These are phyloP conservation scores for button mushroom (Agaricus bisporus) DNA, from an alignment of 768 basidiomycete species.

Conservation along the genomic window DNA sequence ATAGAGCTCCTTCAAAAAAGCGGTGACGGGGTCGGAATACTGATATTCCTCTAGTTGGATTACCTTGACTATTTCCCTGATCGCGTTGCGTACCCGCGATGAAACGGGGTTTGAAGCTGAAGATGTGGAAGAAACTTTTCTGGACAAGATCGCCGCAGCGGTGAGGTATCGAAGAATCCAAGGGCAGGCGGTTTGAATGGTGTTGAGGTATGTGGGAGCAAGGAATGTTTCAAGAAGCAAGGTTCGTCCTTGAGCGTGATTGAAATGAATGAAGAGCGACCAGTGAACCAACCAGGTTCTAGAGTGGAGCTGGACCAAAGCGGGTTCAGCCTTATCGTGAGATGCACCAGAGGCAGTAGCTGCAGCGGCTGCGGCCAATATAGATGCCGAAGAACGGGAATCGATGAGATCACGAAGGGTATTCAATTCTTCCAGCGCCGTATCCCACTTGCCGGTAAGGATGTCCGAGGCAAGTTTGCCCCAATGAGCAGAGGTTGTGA, in stretches of 20 bases:
- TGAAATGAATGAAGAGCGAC: slow-evolving; percentile 98
- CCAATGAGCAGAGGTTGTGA: slow-evolving; percentile 97
- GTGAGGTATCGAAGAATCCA: slow-evolving; percentile 95
- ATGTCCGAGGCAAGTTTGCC: slow-evolving; percentile 97
- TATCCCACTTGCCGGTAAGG: slow-evolving; percentile 90
- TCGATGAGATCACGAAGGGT: slow-evolving; percentile 92
- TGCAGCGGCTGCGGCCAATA: slow-evolving; percentile 31
- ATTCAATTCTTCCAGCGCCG: slow-evolving; percentile 93
- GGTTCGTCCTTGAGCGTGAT: slow-evolving; percentile 86
- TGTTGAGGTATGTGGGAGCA: slow-evolving; percentile 94
- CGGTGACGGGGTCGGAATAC: slow-evolving; percentile 89
- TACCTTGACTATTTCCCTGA: slow-evolving; percentile 88
- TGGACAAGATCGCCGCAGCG: slow-evolving; percentile 87
- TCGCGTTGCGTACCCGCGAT: slow-evolving; percentile 78
- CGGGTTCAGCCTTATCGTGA: slow-evolving; percentile 44
- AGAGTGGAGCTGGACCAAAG: slow-evolving; percentile 84
- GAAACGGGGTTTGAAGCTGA: slow-evolving; percentile 40
- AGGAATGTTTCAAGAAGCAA: slow-evolving; percentile 96
- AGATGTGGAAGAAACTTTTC: slow-evolving; percentile 56
- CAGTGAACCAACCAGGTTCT: slow-evolving; percentile 97
- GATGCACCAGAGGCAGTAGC: slow-evolving; percentile 19
- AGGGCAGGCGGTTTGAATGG: slow-evolving; percentile 92
- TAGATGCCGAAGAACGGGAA: slow-evolving; percentile 53
- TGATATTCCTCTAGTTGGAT: slow-evolving; percentile 96
- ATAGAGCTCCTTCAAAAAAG: slow-evolving; percentile 91